Base-by-base conservation (phyloP, 2,329 filamentous ascomycete species). In the Achaetomium macrosporum region DNA sequence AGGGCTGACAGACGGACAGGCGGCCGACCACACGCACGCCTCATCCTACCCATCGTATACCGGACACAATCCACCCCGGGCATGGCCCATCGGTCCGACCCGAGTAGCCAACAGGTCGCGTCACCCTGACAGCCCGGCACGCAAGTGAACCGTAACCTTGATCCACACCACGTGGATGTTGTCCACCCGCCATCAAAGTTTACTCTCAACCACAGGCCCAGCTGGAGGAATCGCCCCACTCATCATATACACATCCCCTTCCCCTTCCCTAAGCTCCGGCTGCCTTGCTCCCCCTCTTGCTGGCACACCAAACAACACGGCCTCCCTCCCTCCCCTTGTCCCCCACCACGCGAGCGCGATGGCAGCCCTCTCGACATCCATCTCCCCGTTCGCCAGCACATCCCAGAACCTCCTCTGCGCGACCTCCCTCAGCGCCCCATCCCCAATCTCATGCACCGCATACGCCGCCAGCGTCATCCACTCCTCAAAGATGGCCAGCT, bases 291-390 rank as follows among this genome's bases (percentile, higher is more conserved):
- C 10, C 20, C 39, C 12, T n/a, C 57, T 57, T 62, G 35, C 11
- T 15, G 15, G 35, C 59, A 54, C 56, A 47, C 60, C 67, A 55
- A 62, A 65, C 43, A 77, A 55, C 8, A 81, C 71, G 57, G 78
- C 64, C 57, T 77, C 78, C 67, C 66, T 81, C 71, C 70, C 79
- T 7, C 78, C 78, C 35, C 69, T 69, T 12, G 75, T 77, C 11
- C 83, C 87, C 91, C 91, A 96, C 91, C 91, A 96, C 2, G 82
- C 81, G 16, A 95, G 87, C 45, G 86, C 90, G 31, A 87, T 77
- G 39, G 85, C 82, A 7, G 88, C 85, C 55, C 90, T 79, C 65
- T 95, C 88, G 20, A 95, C 85, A 68, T 96, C 90, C 82, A 96
- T 87, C 71, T 95, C 90, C 3, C 90, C 90, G 61, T 79, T 84